These are phyloP conservation scores for Ocimum tenuiflorum DNA, from an alignment of 257 asterid genomes.

Conservation along the genomic window DNA sequence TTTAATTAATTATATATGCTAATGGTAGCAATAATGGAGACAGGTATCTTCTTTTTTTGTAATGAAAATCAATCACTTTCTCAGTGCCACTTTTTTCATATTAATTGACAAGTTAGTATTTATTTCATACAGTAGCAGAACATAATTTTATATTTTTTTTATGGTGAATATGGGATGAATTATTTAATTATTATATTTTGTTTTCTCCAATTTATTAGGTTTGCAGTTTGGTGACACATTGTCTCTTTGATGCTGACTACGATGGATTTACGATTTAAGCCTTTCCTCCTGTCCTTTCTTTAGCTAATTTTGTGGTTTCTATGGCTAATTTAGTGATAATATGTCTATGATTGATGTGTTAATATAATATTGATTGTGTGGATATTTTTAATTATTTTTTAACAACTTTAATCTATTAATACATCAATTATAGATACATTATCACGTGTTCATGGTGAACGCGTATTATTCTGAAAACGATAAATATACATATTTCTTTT, in stretches of 20 bases:
- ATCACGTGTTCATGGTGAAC: too few species aligned
- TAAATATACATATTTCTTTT: too few species aligned
- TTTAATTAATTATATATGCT: not conserved
- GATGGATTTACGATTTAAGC: not conserved
- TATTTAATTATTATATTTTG: conserved; percentile 1
- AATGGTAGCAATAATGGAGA: conserved; percentile 12
- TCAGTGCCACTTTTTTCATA: not conserved
- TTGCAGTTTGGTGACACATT: conserved; percentile 8
- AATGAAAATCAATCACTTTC: conserved; percentile 7
- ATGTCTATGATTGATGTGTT: too few species aligned
- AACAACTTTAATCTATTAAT: too few species aligned
- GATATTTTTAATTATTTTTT: too few species aligned
- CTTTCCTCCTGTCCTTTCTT: not conserved
- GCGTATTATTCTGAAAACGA: too few species aligned
- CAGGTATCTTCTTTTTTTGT: not conserved
- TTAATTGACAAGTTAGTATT: too few species aligned
- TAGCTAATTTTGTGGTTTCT: too few species aligned
- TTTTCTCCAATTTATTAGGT: conserved; percentile 12
- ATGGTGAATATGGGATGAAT: not conserved
- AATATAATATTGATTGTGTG: too few species aligned
- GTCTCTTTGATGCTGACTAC: conserved; percentile 12
- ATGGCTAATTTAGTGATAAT: too few species aligned
- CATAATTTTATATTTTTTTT: not conserved
- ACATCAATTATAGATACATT: too few species aligned
- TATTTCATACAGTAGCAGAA: too few species aligned